Evolutionary conservation across 164 flowering plant genomes (phyloP), one percentile per base, ranked within the genome.

Genomic region (Umbellularia californica): DNA sequence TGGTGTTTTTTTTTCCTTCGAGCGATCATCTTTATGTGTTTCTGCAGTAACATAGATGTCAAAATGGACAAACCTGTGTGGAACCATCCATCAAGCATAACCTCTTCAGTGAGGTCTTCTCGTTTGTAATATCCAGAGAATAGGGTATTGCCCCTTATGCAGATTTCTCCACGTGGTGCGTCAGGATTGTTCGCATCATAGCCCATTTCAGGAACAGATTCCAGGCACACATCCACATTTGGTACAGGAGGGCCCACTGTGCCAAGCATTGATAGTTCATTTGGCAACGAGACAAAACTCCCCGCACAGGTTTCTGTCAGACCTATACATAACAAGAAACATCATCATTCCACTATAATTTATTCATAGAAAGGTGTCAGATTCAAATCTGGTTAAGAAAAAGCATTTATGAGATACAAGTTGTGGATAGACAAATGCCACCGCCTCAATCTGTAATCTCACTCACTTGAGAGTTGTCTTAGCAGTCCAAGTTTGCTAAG

Each of bases 161-260:
- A 96, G 67, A 96, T 82, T 84, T 96, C 99, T 68, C 99, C 99
- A 51, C 98, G 88, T 15, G 99, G 97, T 17, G 81, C 89, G 76
- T 75, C 84, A 58, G 96, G 75, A 74, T 87, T 90, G 19, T 41
- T 41, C 20, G 99, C 98, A 84, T 96, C 96, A 77, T 96, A 96
- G n/a, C 82, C 90, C 99, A 96, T 96, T 72, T 96, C 99, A 60
- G 98, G 98, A 76, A 96, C 97, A 75, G 98, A 96, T 82, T 92
- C 98, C 23, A 96, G 83, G 83, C 97, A 81, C 22, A 88, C 86
- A 74, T 96, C 99, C 30, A 96, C 92, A 79, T 90, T 87, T 72
- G 98, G 97, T 27, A 90, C 83, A 2, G 99, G 99, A 62, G 97
- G 98, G 6, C 99, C 99, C 47, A 96, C 99, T 7, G 98, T 92